Base-by-base conservation (phyloP, 2,329 filamentous ascomycete species). In the Penicillium italicum region DNA sequence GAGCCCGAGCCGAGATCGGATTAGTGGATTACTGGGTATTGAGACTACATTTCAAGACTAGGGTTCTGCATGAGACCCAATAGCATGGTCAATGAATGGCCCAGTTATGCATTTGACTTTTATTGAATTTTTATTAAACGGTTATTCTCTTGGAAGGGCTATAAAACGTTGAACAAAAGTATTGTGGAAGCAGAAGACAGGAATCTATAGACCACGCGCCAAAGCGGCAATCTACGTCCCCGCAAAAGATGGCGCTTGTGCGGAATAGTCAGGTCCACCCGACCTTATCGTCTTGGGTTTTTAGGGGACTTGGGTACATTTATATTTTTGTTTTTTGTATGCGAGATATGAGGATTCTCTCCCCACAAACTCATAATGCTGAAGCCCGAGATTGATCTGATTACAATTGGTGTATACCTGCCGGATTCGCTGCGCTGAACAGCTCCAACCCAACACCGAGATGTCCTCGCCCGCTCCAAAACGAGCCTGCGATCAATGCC, bases 401-500 rank as follows among this genome's bases (percentile, higher is more conserved):
- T 26, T 16, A 2, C 5, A 18, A 18, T 14, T 43, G 24, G n/a
- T 18, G n/a, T 18, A 43, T 30, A 20, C 0, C 26, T 12, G 16
- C 34, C n/a, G 34, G 7, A 31, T 31, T 12, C 3, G 28, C 12
- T 18, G 10, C 14, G n/a, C 11, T 20, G 11, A 28, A 43, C 10
- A 30, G 2, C n/a, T 20, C n/a, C 11, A 31, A 22, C 4, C 4
- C 8, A 41, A n/a, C 5, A n/a, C 5, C 26, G 16, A 50, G n/a
- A 52, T 52, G 50, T n/a, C 49, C 8, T 7, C 2, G 0, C 8
- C 22, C 1, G 5, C 31, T 2, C 18, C 14, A 11, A 62, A 57
- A 51, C 31, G 55, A 52, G 61, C 59, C 8, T 63, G 59, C 37
- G 57, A 60, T 24, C 53, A 60, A 45, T 63, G 59, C 16, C 55